These are phyloP conservation scores for Penicillium sclerotiorum DNA, from an alignment of 2,329 filamentous ascomycete genomes.

Conservation along the genomic window DNA sequence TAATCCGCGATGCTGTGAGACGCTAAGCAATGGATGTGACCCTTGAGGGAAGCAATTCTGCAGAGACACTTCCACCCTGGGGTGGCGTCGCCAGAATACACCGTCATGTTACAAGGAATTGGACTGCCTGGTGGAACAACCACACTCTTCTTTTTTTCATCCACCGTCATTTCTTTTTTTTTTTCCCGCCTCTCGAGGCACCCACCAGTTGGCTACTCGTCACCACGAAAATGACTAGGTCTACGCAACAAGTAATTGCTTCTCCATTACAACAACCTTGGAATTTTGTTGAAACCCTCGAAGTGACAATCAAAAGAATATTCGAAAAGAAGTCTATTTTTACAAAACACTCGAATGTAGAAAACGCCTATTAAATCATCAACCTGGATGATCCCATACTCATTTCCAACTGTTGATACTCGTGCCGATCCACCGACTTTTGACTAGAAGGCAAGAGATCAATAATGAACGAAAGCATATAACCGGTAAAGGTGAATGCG, in stretches of 20 bases:
- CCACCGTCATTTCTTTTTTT: not conserved
- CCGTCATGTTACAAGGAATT: constrained; percentile 43
- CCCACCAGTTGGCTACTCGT: too few relatives aligned
- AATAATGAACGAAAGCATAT: constrained; percentile 22
- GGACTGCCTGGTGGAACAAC: constrained; percentile 42
- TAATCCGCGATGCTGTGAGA: constrained; percentile 57
- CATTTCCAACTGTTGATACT: constrained; percentile 22
- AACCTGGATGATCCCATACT: constrained; percentile 1
- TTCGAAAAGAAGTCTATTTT: not conserved
- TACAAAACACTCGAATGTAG: not conserved
- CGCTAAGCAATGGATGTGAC: constrained; percentile 58
- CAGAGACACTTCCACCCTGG: constrained; percentile 58
- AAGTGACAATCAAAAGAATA: not conserved
- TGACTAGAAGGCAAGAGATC: constrained; percentile 16
- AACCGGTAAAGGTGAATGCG: constrained; percentile 22
- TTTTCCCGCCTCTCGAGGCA: not conserved
- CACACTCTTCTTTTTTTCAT: constrained; percentile 31
- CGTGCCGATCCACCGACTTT: constrained; percentile 10
- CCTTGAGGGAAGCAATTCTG: constrained; percentile 63
- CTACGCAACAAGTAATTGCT: too few relatives aligned
- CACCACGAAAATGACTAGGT: too few relatives aligned
- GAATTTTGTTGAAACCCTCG: too few relatives aligned
- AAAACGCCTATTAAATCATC: constrained; percentile 2
- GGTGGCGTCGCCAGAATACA: constrained; percentile 59
- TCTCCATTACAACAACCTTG: not conserved